Conservation (phyloP, 495 filamentous ascomycete genomes). For the Friedmanniomyces simplex region DNA sequence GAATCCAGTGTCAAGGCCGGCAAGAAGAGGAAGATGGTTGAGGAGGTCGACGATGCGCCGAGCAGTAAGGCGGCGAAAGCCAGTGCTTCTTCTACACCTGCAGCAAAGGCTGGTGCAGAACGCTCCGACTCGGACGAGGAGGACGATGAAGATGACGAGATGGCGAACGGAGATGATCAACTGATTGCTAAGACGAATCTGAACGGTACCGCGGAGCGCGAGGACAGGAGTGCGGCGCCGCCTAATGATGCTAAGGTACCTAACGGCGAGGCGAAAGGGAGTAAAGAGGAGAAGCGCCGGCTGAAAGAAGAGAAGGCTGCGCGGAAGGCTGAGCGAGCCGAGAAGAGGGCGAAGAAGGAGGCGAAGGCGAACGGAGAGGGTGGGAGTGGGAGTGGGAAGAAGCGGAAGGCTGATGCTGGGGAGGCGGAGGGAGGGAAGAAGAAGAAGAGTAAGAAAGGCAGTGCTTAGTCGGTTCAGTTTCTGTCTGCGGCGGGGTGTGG, state of each 20-base stretch:
- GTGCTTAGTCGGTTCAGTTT: not conserved
- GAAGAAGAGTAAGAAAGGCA: slow-evolving; percentile 40
- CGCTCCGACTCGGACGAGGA: slow-evolving; percentile 20
- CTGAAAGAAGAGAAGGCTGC: slow-evolving; percentile 38
- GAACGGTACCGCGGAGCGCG: slow-evolving; percentile 32
- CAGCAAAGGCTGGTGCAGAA: slow-evolving; percentile 19
- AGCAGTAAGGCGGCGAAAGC: slow-evolving; percentile 23
- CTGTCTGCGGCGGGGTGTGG: not conserved
- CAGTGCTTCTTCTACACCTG: slow-evolving; percentile 1
- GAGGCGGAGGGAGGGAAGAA: slow-evolving; percentile 38
- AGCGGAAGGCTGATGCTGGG: slow-evolving; percentile 44
- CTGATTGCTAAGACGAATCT: slow-evolving; percentile 31
- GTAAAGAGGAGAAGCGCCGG: slow-evolving; percentile 26
- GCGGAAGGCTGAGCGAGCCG: slow-evolving; percentile 35
- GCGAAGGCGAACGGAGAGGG: slow-evolving; percentile 62
- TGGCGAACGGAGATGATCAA: slow-evolving; percentile 23
- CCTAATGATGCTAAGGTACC: slow-evolving; percentile 36
- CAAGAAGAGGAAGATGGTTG: slow-evolving; percentile 25
- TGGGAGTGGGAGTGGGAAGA: slow-evolving; percentile 40
- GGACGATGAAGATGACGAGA: slow-evolving; percentile 23
- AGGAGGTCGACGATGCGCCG: slow-evolving; percentile 37
- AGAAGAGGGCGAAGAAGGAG: slow-evolving; percentile 56
- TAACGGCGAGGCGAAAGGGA: slow-evolving; percentile 10
- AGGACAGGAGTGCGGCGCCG: slow-evolving; percentile 35
- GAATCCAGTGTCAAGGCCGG: slow-evolving; percentile 18